A percentile compares a stretch with the other conserved stretches of the same genome.
Conservation (phyloP, 768 basidiomycete genomes). For the Glaciozyma martinii region DNA sequence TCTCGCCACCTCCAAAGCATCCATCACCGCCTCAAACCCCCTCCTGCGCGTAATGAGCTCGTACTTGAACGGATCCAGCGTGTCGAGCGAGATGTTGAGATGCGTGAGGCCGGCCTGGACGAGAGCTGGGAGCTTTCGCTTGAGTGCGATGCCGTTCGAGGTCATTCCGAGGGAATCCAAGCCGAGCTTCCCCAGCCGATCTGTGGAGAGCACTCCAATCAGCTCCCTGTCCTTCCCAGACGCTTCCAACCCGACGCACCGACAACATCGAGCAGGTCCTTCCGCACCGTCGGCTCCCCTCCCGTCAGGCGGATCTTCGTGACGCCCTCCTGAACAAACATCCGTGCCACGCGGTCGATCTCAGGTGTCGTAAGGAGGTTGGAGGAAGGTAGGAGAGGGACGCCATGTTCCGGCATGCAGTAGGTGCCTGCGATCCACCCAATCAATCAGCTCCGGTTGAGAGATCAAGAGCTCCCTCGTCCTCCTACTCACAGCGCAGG, state of each 20-base stretch:
- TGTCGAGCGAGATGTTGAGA: slow-evolving; percentile 63
- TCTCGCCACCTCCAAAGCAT: slow-evolving; percentile 53
- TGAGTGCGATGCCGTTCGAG: slow-evolving; percentile 67
- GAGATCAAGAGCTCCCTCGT: slow-evolving; percentile 15
- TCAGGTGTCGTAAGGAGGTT: slow-evolving; percentile 69
- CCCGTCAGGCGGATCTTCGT: slow-evolving; percentile 81
- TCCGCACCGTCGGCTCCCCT: slow-evolving; percentile 77
- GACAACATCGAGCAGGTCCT: slow-evolving; percentile 61
- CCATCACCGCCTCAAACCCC: slow-evolving; percentile 58
- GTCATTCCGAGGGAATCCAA: slow-evolving; percentile 75
- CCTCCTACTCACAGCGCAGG: slow-evolving; percentile 55
- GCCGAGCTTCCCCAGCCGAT: slow-evolving; percentile 55
- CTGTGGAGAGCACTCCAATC: slow-evolving; percentile 39
- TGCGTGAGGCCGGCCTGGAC: slow-evolving; percentile 67
- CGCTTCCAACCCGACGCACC: slow-evolving; percentile 43
- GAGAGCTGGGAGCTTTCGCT: slow-evolving; percentile 60
- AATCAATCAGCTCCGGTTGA: not conserved
- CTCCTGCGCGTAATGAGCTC: slow-evolving; percentile 73
- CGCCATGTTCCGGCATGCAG: slow-evolving; percentile 77
- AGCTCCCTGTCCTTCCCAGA: not conserved
- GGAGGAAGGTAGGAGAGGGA: slow-evolving; percentile 60
- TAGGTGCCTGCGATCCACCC: slow-evolving; percentile 59
- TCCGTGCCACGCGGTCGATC: slow-evolving; percentile 57
- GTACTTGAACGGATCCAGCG: slow-evolving; percentile 75
- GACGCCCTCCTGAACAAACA: slow-evolving; percentile 75